Conservation (phyloP, 2,329 filamentous ascomycete genomes). For the Phaeosphaeria sp. region DNA sequence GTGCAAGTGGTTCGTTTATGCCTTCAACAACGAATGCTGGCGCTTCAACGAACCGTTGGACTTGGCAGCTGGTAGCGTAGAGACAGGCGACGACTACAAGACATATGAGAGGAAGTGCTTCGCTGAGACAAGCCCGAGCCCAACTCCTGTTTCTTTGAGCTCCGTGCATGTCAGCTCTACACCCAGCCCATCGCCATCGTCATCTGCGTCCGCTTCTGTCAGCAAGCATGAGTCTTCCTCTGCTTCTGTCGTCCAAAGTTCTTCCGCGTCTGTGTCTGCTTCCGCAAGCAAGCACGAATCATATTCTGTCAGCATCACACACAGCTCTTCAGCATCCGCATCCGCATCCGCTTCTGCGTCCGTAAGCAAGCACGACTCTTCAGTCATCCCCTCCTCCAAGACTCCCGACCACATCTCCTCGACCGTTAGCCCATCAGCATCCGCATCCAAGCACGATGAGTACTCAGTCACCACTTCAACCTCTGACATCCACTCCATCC, state of each 20-base stretch:
- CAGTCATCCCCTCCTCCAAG: slow-evolving; percentile 1
- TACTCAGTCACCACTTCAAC: neutral
- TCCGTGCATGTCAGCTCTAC: no score
- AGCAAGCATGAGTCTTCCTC: neutral
- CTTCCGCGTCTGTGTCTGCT: neutral
- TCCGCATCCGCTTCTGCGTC: slow-evolving; percentile 16
- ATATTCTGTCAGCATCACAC: no score
- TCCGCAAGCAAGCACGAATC: neutral
- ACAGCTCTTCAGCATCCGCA: no score
- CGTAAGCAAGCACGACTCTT: slow-evolving; percentile 7
- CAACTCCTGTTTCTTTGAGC: no score
- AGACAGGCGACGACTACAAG: no score
- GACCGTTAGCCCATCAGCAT: neutral
- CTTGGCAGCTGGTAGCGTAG: no score
- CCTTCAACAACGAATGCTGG: no score
- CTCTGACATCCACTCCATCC: neutral
- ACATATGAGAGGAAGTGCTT: no score
- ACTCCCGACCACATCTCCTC: slow-evolving; percentile 8
- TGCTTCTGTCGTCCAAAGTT: neutral
- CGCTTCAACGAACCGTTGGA: no score
- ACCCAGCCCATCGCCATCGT: neutral
- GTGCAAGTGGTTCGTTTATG: no score
- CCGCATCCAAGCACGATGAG: slow-evolving; percentile 11
- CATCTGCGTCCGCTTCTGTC: neutral
- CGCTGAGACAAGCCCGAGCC: no score